Base-by-base conservation (phyloP, 2,329 filamentous ascomycete genomes). In the Juglanconis sp. region DNA sequence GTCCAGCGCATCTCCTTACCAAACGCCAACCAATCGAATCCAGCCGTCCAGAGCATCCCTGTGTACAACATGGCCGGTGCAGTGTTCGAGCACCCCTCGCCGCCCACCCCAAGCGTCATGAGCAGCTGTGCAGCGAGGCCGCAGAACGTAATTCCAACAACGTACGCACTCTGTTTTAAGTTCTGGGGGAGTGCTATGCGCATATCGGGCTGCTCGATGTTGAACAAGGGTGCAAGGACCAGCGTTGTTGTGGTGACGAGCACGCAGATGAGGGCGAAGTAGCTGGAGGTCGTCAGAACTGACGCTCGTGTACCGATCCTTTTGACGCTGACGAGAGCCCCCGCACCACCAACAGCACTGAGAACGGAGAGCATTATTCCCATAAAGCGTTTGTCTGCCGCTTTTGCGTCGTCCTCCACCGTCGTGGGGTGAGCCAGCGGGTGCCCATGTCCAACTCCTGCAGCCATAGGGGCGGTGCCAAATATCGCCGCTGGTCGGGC, bases 281-380 rank as follows among this genome's bases (percentile, higher is more conserved):
- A 56, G 42, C 52, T 62, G 38, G 59, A 59, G 24, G 59, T 61
- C 36, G 59, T 63, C 24, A 63, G 51, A n/a, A 61, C 47, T 15
- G 61, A 56, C 5, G 59, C 60, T 15, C 55, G 57, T 34, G 57
- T 52, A 10, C 59, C 62, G 32, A 63, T 61, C 15, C 34, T 13
- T 71, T 68, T 13, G 69, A 65, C 8, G 67, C 67, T 35, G 3
- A 61, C 52, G 34, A 61, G 56, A 30, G 68, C 68, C 63, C 83
- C 83, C 0, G 90, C 86, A 7, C 87, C 84, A 8, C 93, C 93
- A 1, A 92, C 66, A 0, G 96, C 92, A 1, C 92, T 92, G 0
- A 96, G 58, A 49, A 96, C 79, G 0, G 89, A 90, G 9, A 91
- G 78, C 0, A 83, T 81, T 10, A 95, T 87, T 42, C 90, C 92